These are phyloP conservation scores for Ensete glaucum DNA, from an alignment of 176 grass and related monocot genomes.

Conservation along the genomic window DNA sequence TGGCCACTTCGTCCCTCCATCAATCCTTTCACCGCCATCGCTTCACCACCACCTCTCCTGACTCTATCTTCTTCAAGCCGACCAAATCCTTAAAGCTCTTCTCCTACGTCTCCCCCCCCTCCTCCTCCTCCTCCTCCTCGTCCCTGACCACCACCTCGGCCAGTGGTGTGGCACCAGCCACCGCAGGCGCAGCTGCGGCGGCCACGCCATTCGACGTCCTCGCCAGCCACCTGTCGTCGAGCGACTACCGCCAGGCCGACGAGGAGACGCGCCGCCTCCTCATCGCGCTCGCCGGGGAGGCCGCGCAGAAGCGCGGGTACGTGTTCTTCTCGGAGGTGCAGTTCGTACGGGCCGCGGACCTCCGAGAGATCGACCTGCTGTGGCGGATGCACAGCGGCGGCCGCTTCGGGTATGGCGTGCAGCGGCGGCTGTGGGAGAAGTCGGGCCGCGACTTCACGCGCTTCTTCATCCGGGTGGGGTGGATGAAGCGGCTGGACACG, in stretches of 20 bases:
- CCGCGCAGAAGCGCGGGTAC: constrained; percentile 73
- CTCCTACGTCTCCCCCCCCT: constrained; percentile 45
- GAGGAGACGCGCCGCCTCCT: constrained; percentile 77
- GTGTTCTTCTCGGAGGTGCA: constrained; percentile 97
- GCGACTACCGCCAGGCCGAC: constrained; percentile 62
- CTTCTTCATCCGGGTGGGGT: constrained; percentile 73
- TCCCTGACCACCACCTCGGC: constrained; percentile 26
- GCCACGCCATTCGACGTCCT: constrained; percentile 35
- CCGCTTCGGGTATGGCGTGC: constrained; percentile 77
- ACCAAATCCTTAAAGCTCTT: constrained; percentile 43
- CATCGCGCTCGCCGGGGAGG: constrained; percentile 63
- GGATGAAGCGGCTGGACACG: constrained; percentile 98
- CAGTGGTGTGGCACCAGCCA: too few species aligned
- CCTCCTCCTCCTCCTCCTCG: constrained; percentile 13
- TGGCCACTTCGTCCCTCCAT: constrained; percentile 52
- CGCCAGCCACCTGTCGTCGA: constrained; percentile 27
- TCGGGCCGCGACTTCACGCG: constrained; percentile 60
- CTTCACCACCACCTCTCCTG: constrained; percentile 17
- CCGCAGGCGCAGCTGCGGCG: too few species aligned
- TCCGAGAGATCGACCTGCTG: constrained; percentile 58
- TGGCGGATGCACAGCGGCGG: constrained; percentile 63
- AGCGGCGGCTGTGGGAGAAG: constrained; percentile 79
- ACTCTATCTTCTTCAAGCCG: constrained; percentile 23
- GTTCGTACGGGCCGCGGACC: constrained; percentile 51
- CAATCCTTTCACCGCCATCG: constrained; percentile 27